phyloP scores from a whole-genome alignment of 2,329 filamentous ascomycete species.

The Fusarium devonianum region DNA sequence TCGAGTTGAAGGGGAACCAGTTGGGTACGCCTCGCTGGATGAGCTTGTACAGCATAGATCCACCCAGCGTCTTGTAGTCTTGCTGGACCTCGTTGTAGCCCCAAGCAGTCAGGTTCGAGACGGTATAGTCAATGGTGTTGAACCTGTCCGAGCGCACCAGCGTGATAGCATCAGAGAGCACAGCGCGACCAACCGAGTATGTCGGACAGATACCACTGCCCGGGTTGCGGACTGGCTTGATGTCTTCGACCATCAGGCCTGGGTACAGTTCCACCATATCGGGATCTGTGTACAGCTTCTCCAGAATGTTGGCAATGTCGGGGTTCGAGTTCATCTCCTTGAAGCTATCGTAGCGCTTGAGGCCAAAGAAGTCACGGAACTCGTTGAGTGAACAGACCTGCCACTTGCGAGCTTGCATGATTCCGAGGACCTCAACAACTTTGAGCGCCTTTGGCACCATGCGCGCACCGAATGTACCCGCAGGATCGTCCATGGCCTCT shows the following conservation, averaged over 20 bases:
- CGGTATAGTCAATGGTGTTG: conserved; percentile 59
- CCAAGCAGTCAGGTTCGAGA: conserved; percentile 53
- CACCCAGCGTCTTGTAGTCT: conserved; percentile 48
- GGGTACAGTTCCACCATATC: conserved; percentile 75
- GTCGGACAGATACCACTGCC: conserved; percentile 51
- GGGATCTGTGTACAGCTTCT: conserved; percentile 67
- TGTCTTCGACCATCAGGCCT: conserved; percentile 68
- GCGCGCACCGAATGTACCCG: conserved; percentile 65
- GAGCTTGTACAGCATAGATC: conserved; percentile 56
- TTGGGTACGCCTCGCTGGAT: conserved; percentile 55
- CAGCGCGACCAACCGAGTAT: conserved; percentile 62
- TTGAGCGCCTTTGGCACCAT: conserved; percentile 66
- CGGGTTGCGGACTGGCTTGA: conserved; percentile 58
- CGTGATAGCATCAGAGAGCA: conserved; percentile 66
- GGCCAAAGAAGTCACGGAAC: conserved; percentile 68
- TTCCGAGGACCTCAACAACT: conserved; percentile 68
- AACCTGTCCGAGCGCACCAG: conserved; percentile 67
- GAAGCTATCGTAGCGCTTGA: conserved; percentile 64
- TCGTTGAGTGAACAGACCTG: conserved; percentile 69
- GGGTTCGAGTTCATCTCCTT: conserved; percentile 65
- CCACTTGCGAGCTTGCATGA: conserved; percentile 68
- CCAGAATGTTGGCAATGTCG: conserved; percentile 62
- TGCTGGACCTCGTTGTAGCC: conserved; percentile 48
- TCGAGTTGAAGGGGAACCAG: conserved; percentile 53
- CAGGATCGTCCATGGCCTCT: conserved; percentile 66